A percentile compares a stretch with the other conserved stretches of the same genome.
phyloP scores from a whole-genome alignment of 805 yeast species.

The Debaryomyces hansenii region DNA sequence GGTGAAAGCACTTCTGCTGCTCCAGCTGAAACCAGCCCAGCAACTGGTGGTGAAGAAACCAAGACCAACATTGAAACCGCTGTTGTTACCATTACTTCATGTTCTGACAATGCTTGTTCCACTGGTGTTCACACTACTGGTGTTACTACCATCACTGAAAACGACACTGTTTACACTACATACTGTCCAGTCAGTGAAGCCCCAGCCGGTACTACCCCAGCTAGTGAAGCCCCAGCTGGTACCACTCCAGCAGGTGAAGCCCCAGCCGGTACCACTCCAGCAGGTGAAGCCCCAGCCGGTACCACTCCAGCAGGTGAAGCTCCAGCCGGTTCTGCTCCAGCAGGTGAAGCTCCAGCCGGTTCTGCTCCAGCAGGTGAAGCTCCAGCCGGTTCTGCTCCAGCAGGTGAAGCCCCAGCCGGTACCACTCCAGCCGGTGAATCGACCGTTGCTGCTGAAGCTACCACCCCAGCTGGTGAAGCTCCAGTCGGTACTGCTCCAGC shows the following conservation, averaged over 20 bases:
- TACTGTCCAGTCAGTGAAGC: conserved; percentile 22
- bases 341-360: conserved; percentile 7
- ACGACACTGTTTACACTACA: conserved; percentile 31
- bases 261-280: conserved; percentile 11
- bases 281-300: too few species aligned
- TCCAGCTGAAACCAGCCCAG: conserved; percentile 6
- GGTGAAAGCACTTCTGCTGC: conserved; percentile 2
- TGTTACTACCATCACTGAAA: conserved; percentile 34
- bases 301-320: not conserved
- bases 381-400: conserved; percentile 1
- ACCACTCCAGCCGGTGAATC: too few species aligned
- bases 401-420: too few species aligned
- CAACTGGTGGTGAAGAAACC: conserved; percentile 16
- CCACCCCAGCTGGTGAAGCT: conserved; percentile 4
- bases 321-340: not conserved
- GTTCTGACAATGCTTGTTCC: conserved; percentile 31
- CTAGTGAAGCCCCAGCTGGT: conserved; percentile 8
- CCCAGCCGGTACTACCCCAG: not conserved
- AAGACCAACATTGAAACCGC: conserved; percentile 27
- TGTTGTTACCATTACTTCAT: conserved; percentile 37
- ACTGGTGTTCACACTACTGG: conserved; percentile 33
- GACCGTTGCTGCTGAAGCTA: too few species aligned
- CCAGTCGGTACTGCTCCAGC: conserved; percentile 12
- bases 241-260: conserved; percentile 6
- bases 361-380: conserved; percentile 13